Conservation (phyloP, 164 flowering plant genomes). For the Saururus chinensis region DNA sequence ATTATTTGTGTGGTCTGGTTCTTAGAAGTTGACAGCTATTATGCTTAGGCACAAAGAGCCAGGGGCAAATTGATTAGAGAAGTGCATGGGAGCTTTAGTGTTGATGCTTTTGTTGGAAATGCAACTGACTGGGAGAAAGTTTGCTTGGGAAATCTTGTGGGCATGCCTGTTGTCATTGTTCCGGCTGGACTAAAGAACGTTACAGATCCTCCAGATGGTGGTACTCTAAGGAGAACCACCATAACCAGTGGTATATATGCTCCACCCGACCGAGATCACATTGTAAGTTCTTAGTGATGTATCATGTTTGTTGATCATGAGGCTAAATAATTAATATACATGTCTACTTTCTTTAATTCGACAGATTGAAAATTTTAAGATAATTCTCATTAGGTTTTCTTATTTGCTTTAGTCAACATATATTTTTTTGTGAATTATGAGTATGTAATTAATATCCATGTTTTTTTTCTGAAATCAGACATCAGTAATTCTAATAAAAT, state of each 20-base stretch:
- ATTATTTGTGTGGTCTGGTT: background rate
- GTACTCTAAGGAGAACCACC: slow-evolving; percentile 46
- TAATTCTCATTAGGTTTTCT: background rate
- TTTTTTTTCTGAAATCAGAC: background rate
- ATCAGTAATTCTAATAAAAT: no score
- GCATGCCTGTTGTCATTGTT: slow-evolving; percentile 70
- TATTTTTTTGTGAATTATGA: background rate
- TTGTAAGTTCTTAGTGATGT: slow-evolving; percentile 34
- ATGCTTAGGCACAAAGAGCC: slow-evolving; percentile 81
- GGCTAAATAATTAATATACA: background rate
- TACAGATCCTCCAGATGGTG: slow-evolving; percentile 34
- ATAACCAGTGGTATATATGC: slow-evolving; percentile 79
- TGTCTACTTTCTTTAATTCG: background rate
- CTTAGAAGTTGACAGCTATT: background rate
- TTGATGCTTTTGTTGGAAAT: slow-evolving; percentile 86
- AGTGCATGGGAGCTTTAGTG: slow-evolving; percentile 51
- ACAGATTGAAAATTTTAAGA: no score
- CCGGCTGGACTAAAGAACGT: slow-evolving; percentile 63
- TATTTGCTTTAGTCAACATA: background rate
- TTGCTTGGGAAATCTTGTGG: slow-evolving; percentile 86
- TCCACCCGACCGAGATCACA: slow-evolving; percentile 69
- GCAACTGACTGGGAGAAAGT: slow-evolving; percentile 92
- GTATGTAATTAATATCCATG: background rate
- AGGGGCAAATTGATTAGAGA: slow-evolving; percentile 67
- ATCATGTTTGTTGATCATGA: background rate